Evolutionary conservation across 2,329 filamentous ascomycete species (phyloP), one percentile per base, ranked within the genome.

Genomic region (Helotiales sp.): DNA sequence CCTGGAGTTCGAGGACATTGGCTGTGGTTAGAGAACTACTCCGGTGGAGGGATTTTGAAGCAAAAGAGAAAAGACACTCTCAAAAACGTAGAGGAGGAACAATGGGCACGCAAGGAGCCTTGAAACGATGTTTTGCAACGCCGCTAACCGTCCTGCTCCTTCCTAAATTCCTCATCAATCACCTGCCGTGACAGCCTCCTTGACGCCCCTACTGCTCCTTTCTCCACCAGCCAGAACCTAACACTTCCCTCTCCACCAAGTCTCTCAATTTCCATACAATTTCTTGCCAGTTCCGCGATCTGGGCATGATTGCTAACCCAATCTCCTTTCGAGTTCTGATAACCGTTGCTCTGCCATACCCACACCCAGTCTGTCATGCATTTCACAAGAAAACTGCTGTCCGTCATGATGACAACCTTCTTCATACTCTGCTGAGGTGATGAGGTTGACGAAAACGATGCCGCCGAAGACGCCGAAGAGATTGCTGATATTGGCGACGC

Each of bases 341-440:
- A 73, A 1, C 65, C 66, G 36, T 71, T 70, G 1, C 52, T 30
- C 31, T 70, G 68, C 71, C 72, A 75, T 22, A 67, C 64, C 2
- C 62, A 53, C 5, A 75, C 63, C 63, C 66, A 72, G 6, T 68
- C 59, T 1, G 70, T 68, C 57, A 73, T 63, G 3, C 69, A 66
- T 24, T 71, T 63, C 1, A 73, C 69, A 5, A 75, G 15, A 29
- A 71, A 74, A n/a, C 62, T 63, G 0, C 73, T 75, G 36, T 74
- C 71, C 0, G 71, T 65, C 40, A 71, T 69, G 54, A 74, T 56
- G 22, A 60, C 31, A 2, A 59, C 24, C 7, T 51, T 53, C 47
- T 46, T 34, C 15, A 25, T 44, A 19, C 9, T 44, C 5, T 25
- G 12, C 10, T 10, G 40, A 15, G 24, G n/a, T 40, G 7, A 19